Evolutionary conservation across 805 yeast species (phyloP).

Genomic region (Yamadazyma scolyti): DNA sequence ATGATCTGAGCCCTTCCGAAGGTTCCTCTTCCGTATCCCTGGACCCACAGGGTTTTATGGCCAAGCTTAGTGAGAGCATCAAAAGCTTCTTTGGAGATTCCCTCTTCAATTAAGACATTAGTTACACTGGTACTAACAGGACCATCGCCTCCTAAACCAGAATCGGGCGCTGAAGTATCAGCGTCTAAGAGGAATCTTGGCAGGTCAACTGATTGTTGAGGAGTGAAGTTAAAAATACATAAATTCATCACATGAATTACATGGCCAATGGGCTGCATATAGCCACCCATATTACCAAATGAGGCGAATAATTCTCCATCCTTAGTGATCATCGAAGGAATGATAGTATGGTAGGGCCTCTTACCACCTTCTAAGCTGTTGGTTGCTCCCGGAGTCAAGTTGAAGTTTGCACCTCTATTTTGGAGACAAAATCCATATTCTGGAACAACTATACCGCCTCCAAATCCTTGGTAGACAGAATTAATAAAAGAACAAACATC

Average conservation of each 20-base stretch:
- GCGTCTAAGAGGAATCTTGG: slow-evolving; percentile 69
- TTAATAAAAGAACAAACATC: slow-evolving; percentile 80
- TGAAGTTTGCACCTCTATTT: slow-evolving; percentile 76
- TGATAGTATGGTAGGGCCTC: slow-evolving; percentile 78
- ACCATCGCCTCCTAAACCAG: slow-evolving; percentile 60
- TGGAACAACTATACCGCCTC: slow-evolving; percentile 65
- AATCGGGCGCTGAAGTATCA: slow-evolving; percentile 32
- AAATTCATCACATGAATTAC: slow-evolving; percentile 72
- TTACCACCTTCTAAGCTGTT: slow-evolving; percentile 67
- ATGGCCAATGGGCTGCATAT: slow-evolving; percentile 84
- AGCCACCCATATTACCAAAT: slow-evolving; percentile 86
- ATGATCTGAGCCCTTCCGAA: slow-evolving; percentile 78
- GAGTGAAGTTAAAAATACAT: slow-evolving; percentile 56
- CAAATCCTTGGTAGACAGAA: slow-evolving; percentile 67
- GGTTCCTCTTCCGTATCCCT: slow-evolving; percentile 38
- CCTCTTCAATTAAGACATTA: slow-evolving; percentile 61
- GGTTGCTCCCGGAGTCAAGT: slow-evolving; percentile 50
- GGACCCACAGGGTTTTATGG: slow-evolving; percentile 47
- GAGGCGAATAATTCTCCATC: slow-evolving; percentile 55
- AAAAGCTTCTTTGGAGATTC: slow-evolving; percentile 46
- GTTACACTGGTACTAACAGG: slow-evolving; percentile 61
- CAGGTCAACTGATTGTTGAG: slow-evolving; percentile 72
- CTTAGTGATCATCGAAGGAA: slow-evolving; percentile 72
- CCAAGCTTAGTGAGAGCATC: slow-evolving; percentile 49
- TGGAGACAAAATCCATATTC: slow-evolving; percentile 66